Conservation (phyloP, 176 grass and related monocot genomes). For the Panicum miliaceum region DNA sequence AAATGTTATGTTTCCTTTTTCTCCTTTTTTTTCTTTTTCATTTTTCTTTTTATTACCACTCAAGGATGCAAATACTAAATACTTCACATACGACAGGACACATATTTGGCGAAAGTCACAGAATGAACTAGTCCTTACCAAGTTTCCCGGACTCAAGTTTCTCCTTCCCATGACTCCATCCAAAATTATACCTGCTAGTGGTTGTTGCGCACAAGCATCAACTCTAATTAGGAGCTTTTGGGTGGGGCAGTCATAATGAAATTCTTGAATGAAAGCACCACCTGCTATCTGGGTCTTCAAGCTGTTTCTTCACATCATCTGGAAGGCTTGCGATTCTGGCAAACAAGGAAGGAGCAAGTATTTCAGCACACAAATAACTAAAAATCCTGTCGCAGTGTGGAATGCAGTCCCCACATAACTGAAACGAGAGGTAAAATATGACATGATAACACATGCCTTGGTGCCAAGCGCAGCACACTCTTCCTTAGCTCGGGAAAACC, state of each 20-base stretch:
- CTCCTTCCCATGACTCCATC: conserved; percentile 98
- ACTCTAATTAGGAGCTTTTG: neutral
- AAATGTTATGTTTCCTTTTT: neutral
- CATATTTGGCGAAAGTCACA: neutral
- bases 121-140: conserved; percentile 49
- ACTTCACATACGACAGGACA: neutral
- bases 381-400: neutral
- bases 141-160: conserved; percentile 85
- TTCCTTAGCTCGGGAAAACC: conserved; percentile 68
- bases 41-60: neutral
- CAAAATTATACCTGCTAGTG: conserved; percentile 74
- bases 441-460: conserved; percentile 50
- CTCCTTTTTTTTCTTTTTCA: fast-evolving
- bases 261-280: conserved; percentile 5
- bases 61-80: neutral
- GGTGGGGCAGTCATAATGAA: neutral
- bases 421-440: neutral
- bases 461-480: conserved; percentile 67
- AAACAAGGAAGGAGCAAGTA: neutral
- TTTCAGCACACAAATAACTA: neutral
- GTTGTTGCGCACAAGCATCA: neutral
- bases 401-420: neutral
- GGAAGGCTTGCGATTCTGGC: conserved; percentile 70
- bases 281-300: conserved; percentile 94
- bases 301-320: conserved; percentile 58